Conservation (phyloP, 2,329 filamentous ascomycete genomes). For the Knufia fluminis region DNA sequence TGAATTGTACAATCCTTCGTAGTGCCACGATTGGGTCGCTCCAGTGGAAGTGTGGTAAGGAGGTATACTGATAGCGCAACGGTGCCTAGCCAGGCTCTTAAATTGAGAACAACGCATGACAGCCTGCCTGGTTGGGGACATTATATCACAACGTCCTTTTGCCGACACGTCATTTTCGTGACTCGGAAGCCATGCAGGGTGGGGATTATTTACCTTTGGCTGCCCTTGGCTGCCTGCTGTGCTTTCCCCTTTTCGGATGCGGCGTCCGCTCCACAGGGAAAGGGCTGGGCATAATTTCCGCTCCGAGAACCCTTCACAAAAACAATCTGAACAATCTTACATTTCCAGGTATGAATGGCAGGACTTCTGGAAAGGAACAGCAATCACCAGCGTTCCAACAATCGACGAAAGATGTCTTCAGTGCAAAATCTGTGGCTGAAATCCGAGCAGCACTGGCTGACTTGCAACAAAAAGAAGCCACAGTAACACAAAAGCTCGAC, state of each 20-base stretch:
- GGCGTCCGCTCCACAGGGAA: neutral
- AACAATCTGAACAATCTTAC: neutral
- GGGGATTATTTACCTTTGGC: neutral
- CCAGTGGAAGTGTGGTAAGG: neutral
- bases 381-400: neutral
- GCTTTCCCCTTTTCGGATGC: too few species aligned
- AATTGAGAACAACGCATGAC: neutral
- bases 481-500: constrained; percentile 65
- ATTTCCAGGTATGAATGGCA: neutral
- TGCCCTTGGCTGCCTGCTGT: neutral
- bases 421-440: constrained; percentile 65
- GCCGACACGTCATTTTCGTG: neutral
- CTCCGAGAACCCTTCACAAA: neutral
- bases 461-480: constrained; percentile 66
- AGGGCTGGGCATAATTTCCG: neutral
- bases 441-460: constrained; percentile 67
- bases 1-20: neutral
- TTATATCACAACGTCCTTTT: neutral
- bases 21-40: constrained; percentile 1
- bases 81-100: neutral
- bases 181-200: too few species aligned
- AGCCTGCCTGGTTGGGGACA: neutral
- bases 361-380: neutral
- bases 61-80: neutral
- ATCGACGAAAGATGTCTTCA: constrained; percentile 45